Base-by-base conservation (phyloP, 441 rosid species). In the Sinapis alba region DNA sequence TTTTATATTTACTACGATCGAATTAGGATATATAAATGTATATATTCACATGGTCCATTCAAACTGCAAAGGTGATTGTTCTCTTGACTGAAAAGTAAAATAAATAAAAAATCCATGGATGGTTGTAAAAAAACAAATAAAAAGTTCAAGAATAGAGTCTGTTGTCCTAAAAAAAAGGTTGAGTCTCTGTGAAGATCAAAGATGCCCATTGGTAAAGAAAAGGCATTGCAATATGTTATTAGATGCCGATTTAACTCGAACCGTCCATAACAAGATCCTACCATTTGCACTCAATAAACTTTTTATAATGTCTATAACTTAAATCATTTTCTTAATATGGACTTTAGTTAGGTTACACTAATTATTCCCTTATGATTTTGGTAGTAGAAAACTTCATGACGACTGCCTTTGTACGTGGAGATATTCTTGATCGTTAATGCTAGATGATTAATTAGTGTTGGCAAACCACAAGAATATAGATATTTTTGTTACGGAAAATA, bases 251-350 rank as follows among this genome's bases (percentile, higher is more conserved):
- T 67, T 68, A 67, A 72, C 70, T 72, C 72, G 53, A 72, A 68
- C 81, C 81, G 78, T 78, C 78, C 81, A 62, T 72, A 67, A 61
- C 67, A 67, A 78, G 74, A 67, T 78, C 74, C 70, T 43, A 62
- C 18, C 12, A 21, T 62, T 36, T 72, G 74, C 78, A 73, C 65
- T 78, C 73, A 72, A 2, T 6, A 27, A 19, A 28, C 16, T 19
- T 71, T 77, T 66, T 41, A n/a, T 36, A 20, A 67, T 60, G 56
- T 26, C 43, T 60, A 65, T 77, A 60, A 8, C 51, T 65, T 24
- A 27, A 27, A 60, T 60, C 7, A n/a, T 4, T 36, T 65, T 65
- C n/a, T 36, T 57, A 7, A 41, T 34, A 24, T 11, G 18, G 32
- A 58, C 16, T 32, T 65, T 58, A 59, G 56, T 36, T 67, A 67